Conservation (phyloP, 2,329 filamentous ascomycete species). For the Fusarium fracticaudum region DNA sequence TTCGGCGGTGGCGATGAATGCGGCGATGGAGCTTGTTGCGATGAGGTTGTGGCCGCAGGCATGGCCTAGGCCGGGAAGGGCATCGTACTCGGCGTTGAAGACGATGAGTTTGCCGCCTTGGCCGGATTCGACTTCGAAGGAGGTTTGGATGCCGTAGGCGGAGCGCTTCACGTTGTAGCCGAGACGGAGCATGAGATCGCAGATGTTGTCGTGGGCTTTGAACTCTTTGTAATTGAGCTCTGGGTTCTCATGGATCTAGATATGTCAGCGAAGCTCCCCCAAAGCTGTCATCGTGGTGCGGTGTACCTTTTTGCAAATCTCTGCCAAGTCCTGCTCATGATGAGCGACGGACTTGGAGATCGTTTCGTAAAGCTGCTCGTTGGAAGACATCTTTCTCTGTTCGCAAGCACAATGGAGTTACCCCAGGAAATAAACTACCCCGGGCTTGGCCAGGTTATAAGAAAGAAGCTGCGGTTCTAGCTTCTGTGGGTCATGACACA, state of each 20-base stretch:
- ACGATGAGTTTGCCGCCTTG: slow-evolving; percentile 16
- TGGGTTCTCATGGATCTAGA: slow-evolving; percentile 23
- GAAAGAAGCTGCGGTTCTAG: neutral
- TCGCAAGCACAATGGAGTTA: neutral
- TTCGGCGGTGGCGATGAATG: slow-evolving; percentile 28
- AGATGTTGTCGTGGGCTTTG: slow-evolving; percentile 23
- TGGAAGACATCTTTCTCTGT: neutral
- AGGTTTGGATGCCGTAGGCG: slow-evolving; percentile 15
- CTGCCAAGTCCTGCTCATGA: slow-evolving; percentile 22
- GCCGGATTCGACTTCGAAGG: slow-evolving; percentile 27
- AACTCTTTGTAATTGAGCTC: slow-evolving; percentile 24
- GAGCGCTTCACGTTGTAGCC: slow-evolving; percentile 14
- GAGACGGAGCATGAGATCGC: slow-evolving; percentile 3
- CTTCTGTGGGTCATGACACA: neutral
- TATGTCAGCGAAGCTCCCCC: neutral
- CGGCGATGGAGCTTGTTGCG: slow-evolving; percentile 24
- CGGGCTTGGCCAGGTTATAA: slow-evolving; percentile 9
- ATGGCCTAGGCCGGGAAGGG: slow-evolving; percentile 21
- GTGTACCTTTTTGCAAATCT: slow-evolving; percentile 26
- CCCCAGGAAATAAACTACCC: neutral
- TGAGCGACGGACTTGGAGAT: slow-evolving; percentile 24
- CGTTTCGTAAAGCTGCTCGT: neutral
- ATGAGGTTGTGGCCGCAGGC: slow-evolving; percentile 32
- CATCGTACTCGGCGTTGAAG: slow-evolving; percentile 34
- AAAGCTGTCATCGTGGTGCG: fast-evolving